These are phyloP conservation scores for Pleurotus tuber-regium DNA, from an alignment of 768 basidiomycete genomes.

Conservation along the genomic window DNA sequence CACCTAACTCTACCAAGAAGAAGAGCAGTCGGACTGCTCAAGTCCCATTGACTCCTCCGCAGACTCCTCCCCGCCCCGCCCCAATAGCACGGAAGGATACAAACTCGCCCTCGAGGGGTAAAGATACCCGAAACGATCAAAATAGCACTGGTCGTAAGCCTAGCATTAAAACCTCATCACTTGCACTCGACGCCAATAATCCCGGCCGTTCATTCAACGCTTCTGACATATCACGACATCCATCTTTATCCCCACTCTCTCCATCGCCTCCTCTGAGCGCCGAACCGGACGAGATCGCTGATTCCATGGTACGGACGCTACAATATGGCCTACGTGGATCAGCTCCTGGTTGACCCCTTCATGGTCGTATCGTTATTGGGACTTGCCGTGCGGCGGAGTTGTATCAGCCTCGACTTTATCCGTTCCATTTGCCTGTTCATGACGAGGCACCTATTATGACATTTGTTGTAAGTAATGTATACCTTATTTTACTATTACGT, in stretches of 20 bases:
- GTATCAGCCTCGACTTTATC: not conserved
- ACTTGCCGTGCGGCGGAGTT: no score
- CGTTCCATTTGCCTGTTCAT: no score
- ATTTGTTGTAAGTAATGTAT: not conserved
- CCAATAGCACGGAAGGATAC: not conserved
- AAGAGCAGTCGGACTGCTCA: not conserved
- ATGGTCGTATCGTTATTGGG: not conserved
- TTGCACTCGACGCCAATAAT: not conserved
- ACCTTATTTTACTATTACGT: slow-evolving; percentile 1
- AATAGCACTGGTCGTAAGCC: not conserved
- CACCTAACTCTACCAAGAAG: not conserved
- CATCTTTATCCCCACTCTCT: not conserved
- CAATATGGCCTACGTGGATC: slow-evolving; percentile 19
- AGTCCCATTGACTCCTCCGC: not conserved
- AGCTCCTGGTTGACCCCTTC: not conserved
- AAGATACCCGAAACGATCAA: not conserved
- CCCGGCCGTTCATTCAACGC: not conserved
- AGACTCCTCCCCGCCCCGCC: not conserved
- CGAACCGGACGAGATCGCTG: slow-evolving; percentile 12
- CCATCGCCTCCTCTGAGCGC: slow-evolving; percentile 3
- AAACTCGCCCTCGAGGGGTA: not conserved
- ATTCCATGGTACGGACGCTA: slow-evolving; percentile 18
- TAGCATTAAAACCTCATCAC: not conserved
- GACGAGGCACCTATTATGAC: slow-evolving; percentile 22
- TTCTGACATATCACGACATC: not conserved